Conservation (phyloP, 306 rosid genomes). For the Ammopiptanthus mongolicus region DNA sequence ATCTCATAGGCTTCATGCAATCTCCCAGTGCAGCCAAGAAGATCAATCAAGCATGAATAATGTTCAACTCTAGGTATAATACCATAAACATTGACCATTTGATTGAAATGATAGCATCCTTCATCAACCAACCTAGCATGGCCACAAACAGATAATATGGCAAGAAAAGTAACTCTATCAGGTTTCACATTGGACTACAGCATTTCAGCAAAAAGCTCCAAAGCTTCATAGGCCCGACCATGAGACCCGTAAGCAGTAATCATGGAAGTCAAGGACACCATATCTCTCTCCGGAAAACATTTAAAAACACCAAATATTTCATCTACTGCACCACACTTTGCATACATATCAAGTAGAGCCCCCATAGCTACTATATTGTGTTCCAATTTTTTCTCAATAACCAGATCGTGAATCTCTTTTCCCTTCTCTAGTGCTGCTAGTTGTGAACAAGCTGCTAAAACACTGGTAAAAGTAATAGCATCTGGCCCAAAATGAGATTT, state of each 20-base stretch:
- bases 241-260: constrained; percentile 76
- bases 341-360: constrained; percentile 84
- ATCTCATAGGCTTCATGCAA: constrained; percentile 64
- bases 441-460: constrained; percentile 71
- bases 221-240: constrained; percentile 63
- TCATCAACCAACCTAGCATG: constrained; percentile 70
- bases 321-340: constrained; percentile 73
- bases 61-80: constrained; percentile 63
- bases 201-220: constrained; percentile 60
- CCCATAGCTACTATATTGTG: constrained; percentile 61
- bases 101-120: constrained; percentile 51
- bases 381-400: constrained; percentile 42
- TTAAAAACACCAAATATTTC: constrained; percentile 56
- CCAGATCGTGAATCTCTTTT: constrained; percentile 55
- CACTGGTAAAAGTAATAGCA: constrained; percentile 59
- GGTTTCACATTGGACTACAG: constrained; percentile 42
- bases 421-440: constrained; percentile 74
- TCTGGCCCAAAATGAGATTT: constrained; percentile 48
- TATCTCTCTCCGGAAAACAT: constrained; percentile 60
- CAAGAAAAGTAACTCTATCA: constrained; percentile 64
- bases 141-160: constrained; percentile 72
- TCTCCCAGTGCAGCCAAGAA: constrained; percentile 84
- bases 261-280: constrained; percentile 82
- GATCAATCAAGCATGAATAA: constrained; percentile 72
- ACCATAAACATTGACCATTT: constrained; percentile 50